phyloP scores from a whole-genome alignment of 352 stramenopile genomes.

The Albugo candida region DNA sequence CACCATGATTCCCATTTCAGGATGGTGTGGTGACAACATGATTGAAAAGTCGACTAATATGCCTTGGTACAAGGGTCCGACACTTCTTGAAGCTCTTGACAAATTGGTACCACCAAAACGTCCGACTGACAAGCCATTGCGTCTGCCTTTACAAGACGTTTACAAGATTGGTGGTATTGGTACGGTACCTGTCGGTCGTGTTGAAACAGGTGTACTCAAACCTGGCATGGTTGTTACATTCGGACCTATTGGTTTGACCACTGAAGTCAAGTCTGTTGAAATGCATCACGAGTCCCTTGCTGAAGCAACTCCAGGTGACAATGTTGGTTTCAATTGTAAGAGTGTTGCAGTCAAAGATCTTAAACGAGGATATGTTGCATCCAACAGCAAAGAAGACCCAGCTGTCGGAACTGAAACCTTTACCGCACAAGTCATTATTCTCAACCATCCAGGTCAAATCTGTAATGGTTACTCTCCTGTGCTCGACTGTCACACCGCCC shows the following conservation, averaged over 20 bases:
- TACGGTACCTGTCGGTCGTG: constrained; percentile 89
- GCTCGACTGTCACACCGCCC: constrained; percentile 94
- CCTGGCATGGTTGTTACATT: constrained; percentile 85
- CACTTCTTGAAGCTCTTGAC: constrained; percentile 86
- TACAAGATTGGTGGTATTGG: constrained; percentile 97
- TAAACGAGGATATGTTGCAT: constrained; percentile 85
- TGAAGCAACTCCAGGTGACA: constrained; percentile 86
- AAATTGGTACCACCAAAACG: constrained; percentile 81
- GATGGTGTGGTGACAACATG: constrained; percentile 96
- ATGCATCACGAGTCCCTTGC: constrained; percentile 88
- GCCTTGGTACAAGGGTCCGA: constrained; percentile 91
- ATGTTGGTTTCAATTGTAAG: constrained; percentile 97
- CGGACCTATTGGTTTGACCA: constrained; percentile 76
- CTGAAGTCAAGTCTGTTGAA: constrained; percentile 92
- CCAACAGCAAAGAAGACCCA: constrained; percentile 86
- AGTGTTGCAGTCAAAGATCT: constrained; percentile 90
- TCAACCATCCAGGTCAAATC: constrained; percentile 91
- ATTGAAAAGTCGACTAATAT: constrained; percentile 88
- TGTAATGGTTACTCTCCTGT: constrained; percentile 86
- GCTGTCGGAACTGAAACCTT: constrained; percentile 74
- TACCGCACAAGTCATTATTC: constrained; percentile 90
- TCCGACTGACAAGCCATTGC: constrained; percentile 87
- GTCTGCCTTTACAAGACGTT: constrained; percentile 90
- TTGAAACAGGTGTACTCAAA: constrained; percentile 94
- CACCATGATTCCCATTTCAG: constrained; percentile 92